These are phyloP conservation scores for Elsinoe arachidis DNA, from an alignment of 2,329 filamentous ascomycete genomes.

Conservation along the genomic window DNA sequence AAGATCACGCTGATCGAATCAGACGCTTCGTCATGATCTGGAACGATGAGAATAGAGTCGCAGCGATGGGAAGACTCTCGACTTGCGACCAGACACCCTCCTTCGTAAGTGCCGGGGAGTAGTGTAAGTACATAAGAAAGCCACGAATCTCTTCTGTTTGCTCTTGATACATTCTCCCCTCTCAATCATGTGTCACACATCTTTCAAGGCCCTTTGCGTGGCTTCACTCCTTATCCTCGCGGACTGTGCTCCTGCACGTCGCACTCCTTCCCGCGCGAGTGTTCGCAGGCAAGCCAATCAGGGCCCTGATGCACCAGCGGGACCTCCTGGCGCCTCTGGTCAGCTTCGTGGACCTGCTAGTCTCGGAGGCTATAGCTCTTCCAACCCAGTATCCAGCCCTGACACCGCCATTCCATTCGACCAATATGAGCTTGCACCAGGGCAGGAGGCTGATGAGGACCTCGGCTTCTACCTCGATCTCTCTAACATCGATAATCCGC, in stretches of 20 bases:
- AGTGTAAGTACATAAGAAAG: background rate
- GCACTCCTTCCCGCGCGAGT: background rate
- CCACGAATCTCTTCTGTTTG: background rate
- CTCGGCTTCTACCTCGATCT: slow-evolving; percentile 34
- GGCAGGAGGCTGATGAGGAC: slow-evolving; percentile 30
- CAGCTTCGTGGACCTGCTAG: slow-evolving; percentile 27
- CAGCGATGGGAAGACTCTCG: too few species aligned
- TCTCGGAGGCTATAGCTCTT: slow-evolving; percentile 28
- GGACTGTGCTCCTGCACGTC: slow-evolving; percentile 8
- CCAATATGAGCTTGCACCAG: slow-evolving; percentile 30
- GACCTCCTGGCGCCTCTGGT: slow-evolving; percentile 29
- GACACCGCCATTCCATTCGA: slow-evolving; percentile 27
- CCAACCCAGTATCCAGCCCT: slow-evolving; percentile 24
- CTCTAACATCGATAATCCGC: slow-evolving; percentile 31
- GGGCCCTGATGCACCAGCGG: background rate
- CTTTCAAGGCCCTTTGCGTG: background rate
- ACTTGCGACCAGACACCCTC: too few species aligned
- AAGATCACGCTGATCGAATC: too few species aligned
- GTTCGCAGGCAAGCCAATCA: slow-evolving; percentile 18
- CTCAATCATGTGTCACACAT: background rate
- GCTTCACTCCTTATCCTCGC: slow-evolving; percentile 9
- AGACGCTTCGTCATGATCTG: too few species aligned
- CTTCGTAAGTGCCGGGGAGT: background rate
- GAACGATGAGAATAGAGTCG: too few species aligned
- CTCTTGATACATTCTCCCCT: background rate